Evolutionary conservation across 768 basidiomycete species (phyloP).

Genomic region (Rhodocollybia butyracea): DNA sequence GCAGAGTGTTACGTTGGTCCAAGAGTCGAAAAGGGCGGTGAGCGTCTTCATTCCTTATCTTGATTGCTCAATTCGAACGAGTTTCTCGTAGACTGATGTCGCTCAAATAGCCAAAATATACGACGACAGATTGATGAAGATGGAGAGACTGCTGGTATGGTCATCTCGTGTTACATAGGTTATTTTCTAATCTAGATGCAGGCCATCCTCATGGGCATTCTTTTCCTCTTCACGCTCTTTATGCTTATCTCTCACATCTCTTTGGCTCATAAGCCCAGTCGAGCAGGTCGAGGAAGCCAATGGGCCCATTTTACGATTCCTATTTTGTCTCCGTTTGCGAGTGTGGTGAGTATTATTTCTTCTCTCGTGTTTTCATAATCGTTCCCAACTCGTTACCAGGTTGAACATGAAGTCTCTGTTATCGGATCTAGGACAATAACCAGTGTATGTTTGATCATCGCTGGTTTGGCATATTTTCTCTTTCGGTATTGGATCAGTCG

Average conservation of each 20-base stretch:
- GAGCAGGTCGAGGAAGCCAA: conserved; percentile 15
- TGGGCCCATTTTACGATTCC: conserved; percentile 74
- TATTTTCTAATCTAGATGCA: not conserved
- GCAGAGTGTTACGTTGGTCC: conserved; percentile 32
- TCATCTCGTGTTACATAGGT: not conserved
- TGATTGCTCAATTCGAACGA: not conserved
- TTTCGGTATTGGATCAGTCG: conserved; percentile 39
- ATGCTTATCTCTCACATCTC: conserved; percentile 31
- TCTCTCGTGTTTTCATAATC: not conserved
- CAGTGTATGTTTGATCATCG: conserved; percentile 35
- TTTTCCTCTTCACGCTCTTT: conserved; percentile 31
- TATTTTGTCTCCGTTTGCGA: conserved; percentile 74
- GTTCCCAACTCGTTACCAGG: conserved; percentile 31
- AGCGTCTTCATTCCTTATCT: conserved; percentile 15
- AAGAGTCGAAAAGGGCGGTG: conserved; percentile 48
- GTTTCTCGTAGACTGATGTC: conserved; percentile 38
- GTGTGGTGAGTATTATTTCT: conserved; percentile 50
- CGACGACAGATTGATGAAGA: conserved; percentile 42
- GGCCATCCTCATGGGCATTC: conserved; percentile 9
- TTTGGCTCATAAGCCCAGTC: conserved; percentile 31
- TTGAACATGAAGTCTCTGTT: conserved; percentile 72
- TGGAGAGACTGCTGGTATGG: conserved; percentile 51
- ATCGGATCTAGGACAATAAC: conserved; percentile 47
- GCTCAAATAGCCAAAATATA: conserved; percentile 34
- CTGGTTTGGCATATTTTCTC: conserved; percentile 37